Conservation (phyloP, 306 rosid species). For the Cicer pinnatifidum region DNA sequence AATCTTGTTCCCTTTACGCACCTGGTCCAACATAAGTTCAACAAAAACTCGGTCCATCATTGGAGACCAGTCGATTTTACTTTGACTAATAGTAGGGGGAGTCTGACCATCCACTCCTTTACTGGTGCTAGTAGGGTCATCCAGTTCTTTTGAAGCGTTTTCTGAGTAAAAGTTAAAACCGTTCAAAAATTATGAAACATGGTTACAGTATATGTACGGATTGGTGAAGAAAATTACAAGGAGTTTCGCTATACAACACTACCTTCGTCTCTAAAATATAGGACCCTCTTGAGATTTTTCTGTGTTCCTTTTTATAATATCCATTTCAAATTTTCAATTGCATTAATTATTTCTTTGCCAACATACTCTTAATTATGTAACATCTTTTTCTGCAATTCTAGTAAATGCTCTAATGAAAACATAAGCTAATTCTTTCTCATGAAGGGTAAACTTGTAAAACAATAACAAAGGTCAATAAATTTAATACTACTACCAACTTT, state of each 20-base stretch:
- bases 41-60: constrained; percentile 56
- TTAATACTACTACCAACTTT: too few species aligned
- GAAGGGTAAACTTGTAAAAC: too few species aligned
- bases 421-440: too few species aligned
- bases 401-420: too few species aligned
- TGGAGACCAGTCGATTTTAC: constrained; percentile 54
- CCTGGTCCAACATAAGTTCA: constrained; percentile 60
- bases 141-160: constrained; percentile 45
- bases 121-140: constrained; percentile 37
- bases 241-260: constrained; percentile 18
- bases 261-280: too few species aligned
- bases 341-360: too few species aligned
- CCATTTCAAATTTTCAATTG: too few species aligned
- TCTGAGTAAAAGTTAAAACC: constrained; percentile 35
- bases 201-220: background rate
- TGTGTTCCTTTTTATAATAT: too few species aligned
- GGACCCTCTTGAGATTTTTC: too few species aligned
- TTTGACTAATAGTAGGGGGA: constrained; percentile 22
- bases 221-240: constrained; percentile 4
- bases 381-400: too few species aligned
- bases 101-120: constrained; percentile 43
- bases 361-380: too few species aligned
- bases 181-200: constrained; percentile 16
- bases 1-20: constrained; percentile 56
- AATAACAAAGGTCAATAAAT: too few species aligned